phyloP scores from a whole-genome alignment of 352 stramenopile genomes.

The Globisporangium polare region DNA sequence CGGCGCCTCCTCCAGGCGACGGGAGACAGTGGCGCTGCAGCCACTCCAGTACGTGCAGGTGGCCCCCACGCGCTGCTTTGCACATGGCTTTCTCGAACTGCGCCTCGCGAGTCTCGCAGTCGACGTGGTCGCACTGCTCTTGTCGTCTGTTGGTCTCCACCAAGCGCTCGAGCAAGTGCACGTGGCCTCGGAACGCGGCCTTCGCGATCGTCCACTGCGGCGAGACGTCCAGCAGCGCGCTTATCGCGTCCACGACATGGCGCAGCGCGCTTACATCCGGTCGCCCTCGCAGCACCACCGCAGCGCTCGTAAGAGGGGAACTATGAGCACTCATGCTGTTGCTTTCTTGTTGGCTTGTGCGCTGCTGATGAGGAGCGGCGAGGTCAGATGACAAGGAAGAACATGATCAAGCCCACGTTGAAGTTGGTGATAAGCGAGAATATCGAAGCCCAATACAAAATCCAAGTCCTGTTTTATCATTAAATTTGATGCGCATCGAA shows the following conservation, averaged over 20 bases:
- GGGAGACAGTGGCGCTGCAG: background rate
- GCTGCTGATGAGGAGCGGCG: background rate
- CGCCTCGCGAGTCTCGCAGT: background rate
- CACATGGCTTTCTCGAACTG: constrained; percentile 12
- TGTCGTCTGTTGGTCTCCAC: background rate
- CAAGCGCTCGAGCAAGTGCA: constrained; percentile 5
- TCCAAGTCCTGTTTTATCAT: background rate
- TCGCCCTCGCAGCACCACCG: background rate
- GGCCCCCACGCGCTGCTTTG: constrained; percentile 3
- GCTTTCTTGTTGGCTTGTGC: background rate
- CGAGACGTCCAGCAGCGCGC: constrained; percentile 4
- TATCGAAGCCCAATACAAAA: constrained; percentile 1
- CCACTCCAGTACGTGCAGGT: constrained; percentile 7
- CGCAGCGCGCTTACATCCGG: background rate
- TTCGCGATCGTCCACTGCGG: constrained; percentile 1
- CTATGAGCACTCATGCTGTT: background rate
- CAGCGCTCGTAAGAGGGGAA: background rate
- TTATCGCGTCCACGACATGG: background rate
- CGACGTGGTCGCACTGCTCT: background rate
- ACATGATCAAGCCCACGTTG: background rate
- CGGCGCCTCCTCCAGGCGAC: background rate
- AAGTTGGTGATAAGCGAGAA: background rate
- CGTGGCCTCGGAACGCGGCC: background rate
- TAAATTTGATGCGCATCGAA: too few species aligned
- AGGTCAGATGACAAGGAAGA: too few species aligned